Conservation (phyloP, 1,139 yeast species). For the Magnusiomyces clavatus region DNA sequence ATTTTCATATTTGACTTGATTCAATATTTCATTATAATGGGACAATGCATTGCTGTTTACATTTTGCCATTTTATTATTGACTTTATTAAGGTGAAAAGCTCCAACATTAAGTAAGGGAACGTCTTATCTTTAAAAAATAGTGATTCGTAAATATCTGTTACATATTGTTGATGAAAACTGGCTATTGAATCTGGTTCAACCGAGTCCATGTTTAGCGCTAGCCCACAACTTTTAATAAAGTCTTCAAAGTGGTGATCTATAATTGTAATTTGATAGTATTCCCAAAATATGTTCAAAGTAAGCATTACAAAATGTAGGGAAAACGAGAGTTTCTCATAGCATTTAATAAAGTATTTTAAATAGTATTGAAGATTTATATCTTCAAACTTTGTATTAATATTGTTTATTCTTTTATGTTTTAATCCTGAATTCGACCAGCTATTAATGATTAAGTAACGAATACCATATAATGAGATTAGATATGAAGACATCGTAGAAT, state of each 20-base stretch:
- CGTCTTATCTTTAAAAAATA: neutral
- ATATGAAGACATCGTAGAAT: conserved; percentile 3
- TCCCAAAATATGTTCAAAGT: conserved; percentile 18
- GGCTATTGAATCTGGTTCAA: conserved; percentile 5
- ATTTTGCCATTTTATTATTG: neutral
- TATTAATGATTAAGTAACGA: neutral
- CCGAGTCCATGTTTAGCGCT: neutral
- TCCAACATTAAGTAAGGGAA: neutral
- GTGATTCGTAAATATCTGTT: conserved; percentile 1
- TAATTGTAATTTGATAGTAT: conserved; percentile 19
- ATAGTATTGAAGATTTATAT: neutral
- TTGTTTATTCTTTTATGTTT: too few species aligned
- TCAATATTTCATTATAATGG: too few species aligned
- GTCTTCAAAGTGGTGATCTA: conserved; percentile 10
- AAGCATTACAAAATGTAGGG: neutral
- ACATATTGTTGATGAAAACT: conserved; percentile 3
- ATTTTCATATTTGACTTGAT: too few species aligned
- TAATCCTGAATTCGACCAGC: neutral
- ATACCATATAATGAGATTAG: neutral
- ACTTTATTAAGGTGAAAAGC: neutral
- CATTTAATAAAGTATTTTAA: neutral
- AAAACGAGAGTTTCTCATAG: conserved; percentile 4
- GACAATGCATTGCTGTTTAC: neutral
- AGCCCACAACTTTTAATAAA: conserved; percentile 2
- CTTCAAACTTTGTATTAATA: neutral